These are phyloP conservation scores for Solanum medicagineum DNA, from an alignment of 257 asterid genomes.

Conservation along the genomic window DNA sequence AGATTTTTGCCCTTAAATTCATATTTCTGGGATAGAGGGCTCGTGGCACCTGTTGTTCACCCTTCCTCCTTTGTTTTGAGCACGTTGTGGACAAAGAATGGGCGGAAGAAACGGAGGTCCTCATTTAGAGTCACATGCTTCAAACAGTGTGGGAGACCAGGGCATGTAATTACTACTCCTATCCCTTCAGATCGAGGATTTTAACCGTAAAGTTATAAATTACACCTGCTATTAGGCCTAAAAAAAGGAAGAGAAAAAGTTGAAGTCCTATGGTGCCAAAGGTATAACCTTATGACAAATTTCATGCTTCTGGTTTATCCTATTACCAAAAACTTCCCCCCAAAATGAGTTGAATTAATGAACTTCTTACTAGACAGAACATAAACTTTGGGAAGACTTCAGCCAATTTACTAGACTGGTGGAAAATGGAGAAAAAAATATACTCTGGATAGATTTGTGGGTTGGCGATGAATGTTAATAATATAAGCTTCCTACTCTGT, in stretches of 20 bases:
- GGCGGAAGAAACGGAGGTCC: slow-evolving; percentile 8
- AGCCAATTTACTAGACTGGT: not conserved
- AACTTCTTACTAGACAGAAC: not conserved
- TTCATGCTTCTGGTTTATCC: not conserved
- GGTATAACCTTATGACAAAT: not conserved
- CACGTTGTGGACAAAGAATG: not conserved
- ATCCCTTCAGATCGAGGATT: not conserved
- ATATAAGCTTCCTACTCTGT: not conserved
- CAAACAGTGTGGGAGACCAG: slow-evolving; percentile 2
- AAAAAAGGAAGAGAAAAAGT: not conserved
- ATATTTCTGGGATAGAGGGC: not conserved
- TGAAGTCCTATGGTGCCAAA: not conserved
- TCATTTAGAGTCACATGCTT: slow-evolving; percentile 7
- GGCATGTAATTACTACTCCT: slow-evolving; percentile 1
- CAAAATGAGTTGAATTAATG: not conserved
- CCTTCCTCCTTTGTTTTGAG: slow-evolving; percentile 6
- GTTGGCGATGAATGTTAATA: not conserved
- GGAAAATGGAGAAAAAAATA: too few species aligned
- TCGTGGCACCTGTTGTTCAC: not conserved
- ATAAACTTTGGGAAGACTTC: not conserved
- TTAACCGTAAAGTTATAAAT: not conserved
- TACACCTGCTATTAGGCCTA: not conserved
- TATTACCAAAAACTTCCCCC: not conserved
- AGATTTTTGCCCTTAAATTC: not conserved
- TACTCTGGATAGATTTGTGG: not conserved